A percentile compares a stretch with the other conserved stretches of the same genome.
These are phyloP conservation scores for Neurospora sp. DNA, from an alignment of 495 filamentous ascomycete species.

Conservation along the genomic window DNA sequence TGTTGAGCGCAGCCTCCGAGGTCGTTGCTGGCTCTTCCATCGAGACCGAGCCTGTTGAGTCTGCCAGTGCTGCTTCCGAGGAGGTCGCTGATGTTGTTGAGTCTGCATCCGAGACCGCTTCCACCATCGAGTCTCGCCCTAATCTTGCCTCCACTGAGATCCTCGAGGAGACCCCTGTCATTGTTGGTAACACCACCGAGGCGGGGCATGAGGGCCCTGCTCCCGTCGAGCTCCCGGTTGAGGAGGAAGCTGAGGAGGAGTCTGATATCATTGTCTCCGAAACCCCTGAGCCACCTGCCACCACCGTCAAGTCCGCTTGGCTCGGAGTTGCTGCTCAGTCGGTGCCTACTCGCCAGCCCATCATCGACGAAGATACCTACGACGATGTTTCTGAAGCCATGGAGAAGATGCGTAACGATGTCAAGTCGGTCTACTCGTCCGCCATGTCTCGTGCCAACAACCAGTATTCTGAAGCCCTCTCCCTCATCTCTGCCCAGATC, in stretches of 20 bases:
- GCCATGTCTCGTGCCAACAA: conserved; percentile 50
- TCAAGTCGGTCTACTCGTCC: conserved; percentile 46
- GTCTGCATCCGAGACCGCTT: conserved; percentile 6
- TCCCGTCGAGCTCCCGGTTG: conserved; percentile 36
- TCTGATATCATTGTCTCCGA: background rate
- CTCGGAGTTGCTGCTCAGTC: conserved; percentile 36
- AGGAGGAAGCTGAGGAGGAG: conserved; percentile 4
- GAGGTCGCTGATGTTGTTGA: conserved; percentile 11
- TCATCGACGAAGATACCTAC: conserved; percentile 28
- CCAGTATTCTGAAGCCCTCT: conserved; percentile 56
- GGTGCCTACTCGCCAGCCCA: conserved; percentile 28
- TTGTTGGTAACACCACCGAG: conserved; percentile 16
- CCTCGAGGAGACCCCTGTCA: conserved; percentile 13
- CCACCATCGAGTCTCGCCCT: conserved; percentile 4
- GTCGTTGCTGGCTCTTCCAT: background rate
- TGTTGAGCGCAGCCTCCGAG: background rate
- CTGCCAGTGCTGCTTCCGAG: conserved; percentile 2
- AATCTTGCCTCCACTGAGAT: conserved; percentile 15
- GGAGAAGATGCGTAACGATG: conserved; percentile 46
- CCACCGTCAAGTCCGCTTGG: conserved; percentile 29
- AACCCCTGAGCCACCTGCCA: background rate
- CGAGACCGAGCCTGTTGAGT: background rate
- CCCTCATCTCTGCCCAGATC: conserved; percentile 52
- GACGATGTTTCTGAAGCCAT: conserved; percentile 52
- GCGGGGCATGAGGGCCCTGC: conserved; percentile 41